Conservation (phyloP, 805 yeast genomes). For the Kodamaea kaohsiungensis region DNA sequence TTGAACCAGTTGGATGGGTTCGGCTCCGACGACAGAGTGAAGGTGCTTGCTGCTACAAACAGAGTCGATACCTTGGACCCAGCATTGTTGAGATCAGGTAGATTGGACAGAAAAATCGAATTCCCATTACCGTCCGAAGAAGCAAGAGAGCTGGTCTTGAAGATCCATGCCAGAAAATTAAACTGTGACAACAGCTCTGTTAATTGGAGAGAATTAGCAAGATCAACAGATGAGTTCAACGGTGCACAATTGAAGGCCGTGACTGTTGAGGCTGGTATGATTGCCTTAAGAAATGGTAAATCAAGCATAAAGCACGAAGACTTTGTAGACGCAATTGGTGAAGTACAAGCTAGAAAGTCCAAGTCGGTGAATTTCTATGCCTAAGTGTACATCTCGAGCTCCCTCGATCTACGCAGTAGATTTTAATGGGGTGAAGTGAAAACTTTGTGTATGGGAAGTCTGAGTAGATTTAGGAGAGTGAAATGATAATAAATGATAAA, state of each 20-base stretch:
- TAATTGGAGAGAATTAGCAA: conserved; percentile 97
- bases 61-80: conserved; percentile 99
- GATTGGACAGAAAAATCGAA: conserved; percentile 97
- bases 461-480: background rate
- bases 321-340: conserved; percentile 96
- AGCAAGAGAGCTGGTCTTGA: conserved; percentile 93
- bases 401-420: background rate
- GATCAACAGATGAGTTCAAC: conserved; percentile 97
- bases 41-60: conserved; percentile 97
- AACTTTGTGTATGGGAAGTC: background rate
- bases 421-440: background rate
- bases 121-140: conserved; percentile 98
- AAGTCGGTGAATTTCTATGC: conserved; percentile 97
- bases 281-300: conserved; percentile 95
- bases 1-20: conserved; percentile 78
- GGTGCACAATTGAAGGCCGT: conserved; percentile 99
- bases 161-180: conserved; percentile 97
- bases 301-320: conserved; percentile 92
- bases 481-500: background rate
- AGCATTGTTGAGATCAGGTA: conserved; percentile 96
- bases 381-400: conserved; percentile 28
- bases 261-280: conserved; percentile 99
- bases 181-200: conserved; percentile 82
- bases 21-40: conserved; percentile 95
- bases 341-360: conserved; percentile 96